Evolutionary conservation across 2,329 filamentous ascomycete species (phyloP).

Genomic region (Geosmithia flava): DNA sequence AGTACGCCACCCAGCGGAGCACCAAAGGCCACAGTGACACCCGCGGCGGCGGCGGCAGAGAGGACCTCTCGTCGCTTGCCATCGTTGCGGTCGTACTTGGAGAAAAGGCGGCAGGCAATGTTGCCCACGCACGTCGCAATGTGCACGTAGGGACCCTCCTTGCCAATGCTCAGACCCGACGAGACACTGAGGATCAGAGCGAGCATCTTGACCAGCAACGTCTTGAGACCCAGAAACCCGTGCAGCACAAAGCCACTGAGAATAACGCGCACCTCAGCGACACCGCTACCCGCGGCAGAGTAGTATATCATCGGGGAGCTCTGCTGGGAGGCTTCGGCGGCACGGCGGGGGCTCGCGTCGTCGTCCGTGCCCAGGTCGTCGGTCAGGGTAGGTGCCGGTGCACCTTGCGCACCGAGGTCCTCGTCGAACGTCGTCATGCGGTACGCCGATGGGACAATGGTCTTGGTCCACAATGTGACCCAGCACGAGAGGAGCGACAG

Average conservation of each 20-base stretch:
- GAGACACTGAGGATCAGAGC: conserved; percentile 80
- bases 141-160: conserved; percentile 94
- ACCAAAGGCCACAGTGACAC: conserved; percentile 89
- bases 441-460: conserved; percentile 79
- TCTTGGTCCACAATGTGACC: conserved; percentile 83
- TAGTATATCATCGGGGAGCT: conserved; percentile 80
- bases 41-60: conserved; percentile 84
- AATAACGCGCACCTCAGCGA: conserved; percentile 94
- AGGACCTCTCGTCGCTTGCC: conserved; percentile 86
- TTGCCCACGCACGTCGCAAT: conserved; percentile 94
- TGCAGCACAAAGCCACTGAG: conserved; percentile 96
- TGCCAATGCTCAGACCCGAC: conserved; percentile 85
- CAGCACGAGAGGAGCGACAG: conserved; percentile 64
- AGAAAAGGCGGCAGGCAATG: conserved; percentile 84
- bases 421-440: conserved; percentile 84
- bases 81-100: conserved; percentile 89
- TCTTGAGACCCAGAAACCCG: conserved; percentile 83
- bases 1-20: conserved; percentile 78
- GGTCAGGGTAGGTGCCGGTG: conserved; percentile 15
- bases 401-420: conserved; percentile 62
- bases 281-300: conserved; percentile 87
- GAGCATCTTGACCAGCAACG: conserved; percentile 71
- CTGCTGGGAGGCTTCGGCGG: conserved; percentile 22
- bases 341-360: conserved; percentile 23
- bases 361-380: conserved; percentile 29